These are phyloP conservation scores for Adansonia digitata DNA, from an alignment of 345 rosid species.

Conservation along the genomic window DNA sequence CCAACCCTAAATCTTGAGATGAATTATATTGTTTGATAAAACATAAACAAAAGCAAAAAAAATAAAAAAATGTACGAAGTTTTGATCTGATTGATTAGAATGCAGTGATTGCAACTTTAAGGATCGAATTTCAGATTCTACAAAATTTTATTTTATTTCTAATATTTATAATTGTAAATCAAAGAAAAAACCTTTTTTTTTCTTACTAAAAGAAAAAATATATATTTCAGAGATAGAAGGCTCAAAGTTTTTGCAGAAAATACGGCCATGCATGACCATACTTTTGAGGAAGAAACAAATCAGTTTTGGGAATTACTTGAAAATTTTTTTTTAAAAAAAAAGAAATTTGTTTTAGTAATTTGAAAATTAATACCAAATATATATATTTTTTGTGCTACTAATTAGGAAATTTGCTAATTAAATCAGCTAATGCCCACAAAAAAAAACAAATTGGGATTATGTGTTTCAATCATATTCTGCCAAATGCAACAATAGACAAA, in stretches of 20 bases:
- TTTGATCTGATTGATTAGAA: too few species aligned
- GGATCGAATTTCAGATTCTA: neutral
- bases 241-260: neutral
- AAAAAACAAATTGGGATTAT: too few species aligned
- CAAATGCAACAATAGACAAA: neutral
- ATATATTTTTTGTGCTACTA: too few species aligned
- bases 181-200: too few species aligned
- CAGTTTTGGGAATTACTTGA: neutral
- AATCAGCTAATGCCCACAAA: too few species aligned
- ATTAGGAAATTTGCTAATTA: too few species aligned
- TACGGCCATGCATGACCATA: too few species aligned
- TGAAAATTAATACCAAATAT: neutral
- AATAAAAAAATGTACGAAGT: neutral
- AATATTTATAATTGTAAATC: neutral
- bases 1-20: neutral
- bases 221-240: neutral
- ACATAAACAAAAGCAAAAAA: neutral
- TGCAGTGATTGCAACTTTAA: neutral
- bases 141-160: neutral
- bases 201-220: neutral
- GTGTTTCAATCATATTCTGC: neutral
- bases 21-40: neutral
- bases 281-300: neutral
- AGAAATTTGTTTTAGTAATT: neutral
- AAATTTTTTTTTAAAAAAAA: too few species aligned